Base-by-base conservation (phyloP, 139 green algal genomes). In the Eudorina sp. region DNA sequence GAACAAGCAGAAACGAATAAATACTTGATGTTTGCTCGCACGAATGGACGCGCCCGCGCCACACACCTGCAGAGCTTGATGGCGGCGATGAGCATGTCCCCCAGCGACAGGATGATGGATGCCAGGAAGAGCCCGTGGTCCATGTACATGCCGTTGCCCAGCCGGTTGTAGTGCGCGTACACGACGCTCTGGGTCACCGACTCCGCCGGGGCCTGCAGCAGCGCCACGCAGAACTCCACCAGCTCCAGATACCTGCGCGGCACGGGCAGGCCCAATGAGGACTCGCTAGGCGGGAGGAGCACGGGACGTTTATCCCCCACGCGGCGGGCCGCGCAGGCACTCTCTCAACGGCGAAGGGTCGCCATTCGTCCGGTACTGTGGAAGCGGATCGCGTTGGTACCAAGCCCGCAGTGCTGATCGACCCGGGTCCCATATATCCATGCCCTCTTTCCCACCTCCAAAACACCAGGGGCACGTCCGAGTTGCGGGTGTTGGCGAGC, bases 371-470 rank as follows among this genome's bases (percentile, higher is more conserved):
- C n/a, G n/a, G n/a, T n/a, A n/a, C n/a, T n/a, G n/a, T n/a, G n/a
- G n/a, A n/a, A n/a, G n/a, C n/a, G n/a, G n/a, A n/a, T n/a, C n/a
- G n/a, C n/a, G n/a, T n/a, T n/a, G n/a, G n/a, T n/a, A n/a, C n/a
- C n/a, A n/a, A n/a, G n/a, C n/a, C n/a, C n/a, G n/a, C n/a, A n/a
- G n/a, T n/a, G n/a, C n/a, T n/a, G n/a, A n/a, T n/a, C n/a, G n/a
- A n/a, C n/a, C n/a, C n/a, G n/a, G n/a, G n/a, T n/a, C n/a, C n/a
- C n/a, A n/a, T n/a, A n/a, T n/a, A n/a, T n/a, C n/a, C n/a, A n/a
- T n/a, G n/a, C n/a, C n/a, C n/a, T n/a, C n/a, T n/a, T n/a, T n/a
- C 48, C 48, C 79, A 91, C 88, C 90, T 75, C 90, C 90, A 93
- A 38, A 86, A 91, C 18, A 91, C 90, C 16, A 93, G 55, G 4